Evolutionary conservation across 2,329 filamentous ascomycete species (phyloP).

Genomic region (Anisogramma anomala): DNA sequence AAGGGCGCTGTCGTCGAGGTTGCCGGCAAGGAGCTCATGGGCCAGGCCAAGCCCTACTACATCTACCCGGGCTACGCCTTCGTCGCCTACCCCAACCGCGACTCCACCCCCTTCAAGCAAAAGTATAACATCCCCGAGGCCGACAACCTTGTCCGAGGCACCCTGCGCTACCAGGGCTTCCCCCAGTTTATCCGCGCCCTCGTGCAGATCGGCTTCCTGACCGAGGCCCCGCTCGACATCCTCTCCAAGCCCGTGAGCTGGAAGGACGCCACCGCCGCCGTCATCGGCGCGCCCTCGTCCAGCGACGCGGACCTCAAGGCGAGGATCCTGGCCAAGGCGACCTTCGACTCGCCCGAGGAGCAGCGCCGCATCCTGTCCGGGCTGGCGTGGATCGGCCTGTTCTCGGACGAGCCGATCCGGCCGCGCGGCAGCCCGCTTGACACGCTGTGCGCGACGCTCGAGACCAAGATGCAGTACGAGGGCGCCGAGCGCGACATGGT

Average conservation of each 20-base stretch:
- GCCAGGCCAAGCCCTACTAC: constrained; percentile 73
- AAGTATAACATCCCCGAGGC: constrained; percentile 88
- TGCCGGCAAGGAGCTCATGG: constrained; percentile 64
- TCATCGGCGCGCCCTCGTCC: constrained; percentile 57
- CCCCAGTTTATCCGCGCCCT: constrained; percentile 80
- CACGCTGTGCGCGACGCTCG: constrained; percentile 78
- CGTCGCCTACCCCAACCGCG: constrained; percentile 87
- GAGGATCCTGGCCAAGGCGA: constrained; percentile 64
- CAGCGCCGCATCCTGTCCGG: constrained; percentile 58
- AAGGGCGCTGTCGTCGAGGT: constrained; percentile 65
- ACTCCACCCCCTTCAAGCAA: constrained; percentile 75
- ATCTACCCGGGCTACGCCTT: constrained; percentile 85
- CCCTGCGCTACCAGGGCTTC: constrained; percentile 79
- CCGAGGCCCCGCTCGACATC: constrained; percentile 53
- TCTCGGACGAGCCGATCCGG: constrained; percentile 57
- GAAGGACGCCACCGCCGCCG: constrained; percentile 73
- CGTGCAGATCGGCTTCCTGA: constrained; percentile 82
- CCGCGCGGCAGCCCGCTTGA: constrained; percentile 73
- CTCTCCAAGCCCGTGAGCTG: constrained; percentile 60
- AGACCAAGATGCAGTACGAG: constrained; percentile 81
- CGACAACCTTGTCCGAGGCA: constrained; percentile 69
- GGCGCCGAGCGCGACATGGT: constrained; percentile 76
- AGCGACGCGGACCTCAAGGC: constrained; percentile 58
- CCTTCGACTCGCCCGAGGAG: constrained; percentile 54
- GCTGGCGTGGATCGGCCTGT: constrained; percentile 57